Base-by-base conservation (phyloP, 257 asterid genomes). In the Solanum rostratum region DNA sequence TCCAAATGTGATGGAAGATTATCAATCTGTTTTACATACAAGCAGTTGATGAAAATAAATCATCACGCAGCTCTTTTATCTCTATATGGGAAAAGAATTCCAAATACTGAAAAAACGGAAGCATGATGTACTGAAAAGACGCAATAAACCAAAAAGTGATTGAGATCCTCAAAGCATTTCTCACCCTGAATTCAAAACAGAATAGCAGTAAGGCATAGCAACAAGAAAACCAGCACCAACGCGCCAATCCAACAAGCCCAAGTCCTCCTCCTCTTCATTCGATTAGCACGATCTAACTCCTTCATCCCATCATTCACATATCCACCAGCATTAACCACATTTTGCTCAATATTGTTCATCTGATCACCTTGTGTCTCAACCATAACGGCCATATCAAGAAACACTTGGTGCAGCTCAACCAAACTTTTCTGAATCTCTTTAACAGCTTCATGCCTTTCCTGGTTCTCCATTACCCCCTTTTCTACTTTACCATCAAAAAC, bases 361-460 rank as follows among this genome's bases (percentile, higher is more conserved):
- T 92, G 89, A 27, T 93, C 98, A 6, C 95, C 97, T 66, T 94
- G 98, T 2, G 90, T 89, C 85, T 95, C 98, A 49, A 95, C 93
- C 97, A 95, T 89, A 73, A 93, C 94, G 73, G 97, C 94, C 98
- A 95, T 95, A 30, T 95, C 98, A 80, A 95, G 97, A 88, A 95
- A 95, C 73, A 95, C 92, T 76, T 91, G 95, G 80, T 95, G 98
- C 79, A 95, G 81, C 88, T 92, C 91, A 50, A 91, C 92, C 84
- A 95, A 86, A 65, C 97, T 95, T 60, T 53, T 93, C 89, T 92
- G 93, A 33, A 95, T 89, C 69, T 92, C 98, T 90, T 90, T 91
- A 68, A 92, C 91, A 10, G 93, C 94, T 65, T 91, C 95, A n/a
- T 91, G 52, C 84, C 97, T 90, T 27, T 87, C 90, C 24, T 84